Evolutionary conservation across 2,329 filamentous ascomycete species (phyloP), one percentile per base, ranked within the genome.

Genomic region (Claviceps spartinae): DNA sequence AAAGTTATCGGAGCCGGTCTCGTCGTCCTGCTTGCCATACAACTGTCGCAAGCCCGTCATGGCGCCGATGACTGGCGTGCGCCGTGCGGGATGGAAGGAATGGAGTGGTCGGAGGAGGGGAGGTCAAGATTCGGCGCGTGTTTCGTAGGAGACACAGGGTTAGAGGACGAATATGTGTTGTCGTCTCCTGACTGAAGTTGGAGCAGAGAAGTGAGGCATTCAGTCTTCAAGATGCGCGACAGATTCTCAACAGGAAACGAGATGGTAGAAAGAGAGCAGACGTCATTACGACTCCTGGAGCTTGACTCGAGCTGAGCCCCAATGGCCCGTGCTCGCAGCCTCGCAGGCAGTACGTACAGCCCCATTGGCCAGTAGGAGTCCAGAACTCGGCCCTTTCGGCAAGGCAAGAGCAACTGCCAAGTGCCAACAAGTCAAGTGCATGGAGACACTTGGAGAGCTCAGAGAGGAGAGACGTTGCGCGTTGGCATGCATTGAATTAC

Each of bases 1-100:
- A 56, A 70, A 72, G 55, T 75, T 74, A 55, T 62, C 61, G 41
- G 63, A 61, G 7, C 58, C 56, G 13, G 55, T 55, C n/a, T 55
- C 56, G 24, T 62, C 57, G 42, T 59, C 58, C 36, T 61, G 56
- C 42, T 64, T 62, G 47, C 62, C 58, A 47, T 66, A 66, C 41
- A 68, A 54, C 57, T 62, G 63, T 55, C 59, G 58, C 37, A 65
- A 54, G 53, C 60, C 62, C 43, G 68, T 61, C 68, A 70, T 70
- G 53, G 48, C 54, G 55, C 18, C 37, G 41, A 26, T n/a, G 4
- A 13, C 16, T 50, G 34, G 14, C 30, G 46, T 8, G 20, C 14
- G 18, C 18, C 20, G 41, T 13, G 18, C 11, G 41, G 18, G 18
- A 20, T 13, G 20, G 20, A 6, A 43, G 42, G 20, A 43, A 7